A percentile compares a stretch with the other conserved stretches of the same genome.
phyloP scores from a whole-genome alignment of 441 rosid species.

The Syzygium syzygioides region DNA sequence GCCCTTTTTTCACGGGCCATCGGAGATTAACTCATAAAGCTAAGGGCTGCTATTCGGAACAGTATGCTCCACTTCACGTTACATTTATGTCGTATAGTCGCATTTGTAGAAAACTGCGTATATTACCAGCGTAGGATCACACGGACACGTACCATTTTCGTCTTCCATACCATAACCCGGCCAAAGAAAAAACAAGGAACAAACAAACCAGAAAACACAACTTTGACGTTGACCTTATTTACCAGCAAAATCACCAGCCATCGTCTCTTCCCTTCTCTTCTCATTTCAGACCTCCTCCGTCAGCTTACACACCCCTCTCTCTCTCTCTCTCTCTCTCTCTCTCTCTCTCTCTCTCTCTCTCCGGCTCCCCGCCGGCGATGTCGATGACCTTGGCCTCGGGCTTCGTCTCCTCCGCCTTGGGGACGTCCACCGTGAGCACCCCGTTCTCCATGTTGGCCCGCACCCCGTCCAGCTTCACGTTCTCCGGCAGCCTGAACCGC shows the following conservation, averaged over 20 bases:
- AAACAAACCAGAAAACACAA: not conserved
- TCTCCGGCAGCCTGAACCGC: conserved; percentile 1
- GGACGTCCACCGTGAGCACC: not conserved
- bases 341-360: not conserved
- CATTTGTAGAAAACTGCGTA: not conserved
- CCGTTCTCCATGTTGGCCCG: conserved; percentile 1
- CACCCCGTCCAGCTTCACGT: not conserved
- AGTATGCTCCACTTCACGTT: not conserved
- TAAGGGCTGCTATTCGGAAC: not conserved
- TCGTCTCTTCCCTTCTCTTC: not conserved
- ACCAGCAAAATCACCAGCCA: not conserved
- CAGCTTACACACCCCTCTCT: not conserved
- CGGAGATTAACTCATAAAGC: not conserved
- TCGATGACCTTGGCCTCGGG: not conserved
- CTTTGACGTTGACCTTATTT: not conserved
- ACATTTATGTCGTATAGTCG: not conserved
- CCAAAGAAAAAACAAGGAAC: rapidly evolving
- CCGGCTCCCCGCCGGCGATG: not conserved
- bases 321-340: too few relatives aligned
- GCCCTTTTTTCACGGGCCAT: not conserved
- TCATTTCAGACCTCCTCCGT: not conserved
- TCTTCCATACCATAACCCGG: not conserved
- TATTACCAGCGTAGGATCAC: not conserved
- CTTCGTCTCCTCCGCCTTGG: not conserved
- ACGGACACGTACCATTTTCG: not conserved